Evolutionary conservation across 208 protist genomes (phyloP), one percentile per base, ranked within the genome.

Genomic region (Acanthamoeba culbertsoni): DNA sequence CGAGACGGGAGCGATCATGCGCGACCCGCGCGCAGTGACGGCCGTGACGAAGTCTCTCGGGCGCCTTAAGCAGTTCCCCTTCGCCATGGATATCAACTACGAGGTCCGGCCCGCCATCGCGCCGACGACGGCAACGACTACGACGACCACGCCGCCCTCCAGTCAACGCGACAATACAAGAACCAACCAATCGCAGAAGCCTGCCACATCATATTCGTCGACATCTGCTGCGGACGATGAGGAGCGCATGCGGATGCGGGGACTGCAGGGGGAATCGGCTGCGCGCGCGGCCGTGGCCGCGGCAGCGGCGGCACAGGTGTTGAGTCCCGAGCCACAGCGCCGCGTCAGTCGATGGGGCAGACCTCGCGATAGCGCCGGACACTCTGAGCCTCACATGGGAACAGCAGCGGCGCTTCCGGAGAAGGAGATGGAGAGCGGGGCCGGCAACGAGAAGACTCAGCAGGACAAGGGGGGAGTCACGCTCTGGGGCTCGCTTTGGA

Each of bases 31-130:
- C 12, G 77, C 77, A 8, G 12, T 26, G 28, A 45, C 51, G 51
- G 0, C 43, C 10, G 45, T 86, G 16, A 57, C 40, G 16, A 51
- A 31, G 35, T 86, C 77, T 35, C 77, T 86, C 26, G 43, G 46
- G 31, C 43, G 77, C 46, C 77, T 86, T 26, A 86, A 86, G 45
- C 28, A 57, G 43, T 86, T 86, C 77, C 77, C 77, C 20, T 86
- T 86, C 42, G 31, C 43, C 1, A 63, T 86, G 77, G 77, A 86
- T 45, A 86, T 86, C 42, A 62, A 86, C 42, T 86, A 35, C 31
- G 77, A 86, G 23, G 65, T 75, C 7, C 65, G 65, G 35, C 31
- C 65, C 35, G 65, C 23, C 10, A 12, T 75, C 16, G 28, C 12
- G 28, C 28, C n/a, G 35, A n/a, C n/a, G n/a, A n/a, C n/a, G n/a